phyloP scores from a whole-genome alignment of 2,329 filamentous ascomycete genomes.

The Exophiala sp. region DNA sequence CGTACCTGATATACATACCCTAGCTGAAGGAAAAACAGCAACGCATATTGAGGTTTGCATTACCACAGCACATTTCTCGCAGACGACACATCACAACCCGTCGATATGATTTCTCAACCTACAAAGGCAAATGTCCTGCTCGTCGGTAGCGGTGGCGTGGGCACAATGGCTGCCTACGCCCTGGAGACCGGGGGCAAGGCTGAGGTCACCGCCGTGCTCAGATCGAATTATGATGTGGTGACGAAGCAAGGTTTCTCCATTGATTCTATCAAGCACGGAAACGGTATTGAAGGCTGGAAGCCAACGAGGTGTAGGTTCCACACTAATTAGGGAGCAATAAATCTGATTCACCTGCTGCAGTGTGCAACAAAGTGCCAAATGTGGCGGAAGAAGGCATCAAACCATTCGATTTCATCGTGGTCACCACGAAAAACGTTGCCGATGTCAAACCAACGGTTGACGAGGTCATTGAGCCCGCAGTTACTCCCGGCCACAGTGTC shows the following conservation, averaged over 20 bases:
- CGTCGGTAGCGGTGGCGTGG: slow-evolving; percentile 56
- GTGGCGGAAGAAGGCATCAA: slow-evolving; percentile 29
- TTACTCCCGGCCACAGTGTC: slow-evolving; percentile 49
- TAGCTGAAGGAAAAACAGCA: not conserved
- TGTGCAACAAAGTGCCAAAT: slow-evolving; percentile 49
- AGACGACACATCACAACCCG: not conserved
- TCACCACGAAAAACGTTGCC: slow-evolving; percentile 57
- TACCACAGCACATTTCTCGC: not conserved
- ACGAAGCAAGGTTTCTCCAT: slow-evolving; percentile 50
- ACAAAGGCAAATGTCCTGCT: slow-evolving; percentile 46
- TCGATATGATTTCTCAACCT: slow-evolving; percentile 1
- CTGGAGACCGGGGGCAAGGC: slow-evolving; percentile 51
- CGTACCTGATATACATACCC: not conserved
- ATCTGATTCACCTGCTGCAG: slow-evolving; percentile 29
- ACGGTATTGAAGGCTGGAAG: slow-evolving; percentile 34
- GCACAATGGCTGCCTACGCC: slow-evolving; percentile 55
- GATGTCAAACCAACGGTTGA: slow-evolving; percentile 49
- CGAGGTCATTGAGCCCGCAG: slow-evolving; percentile 50
- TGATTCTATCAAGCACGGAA: slow-evolving; percentile 50
- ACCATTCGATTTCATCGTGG: slow-evolving; percentile 54
- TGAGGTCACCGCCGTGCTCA: slow-evolving; percentile 52
- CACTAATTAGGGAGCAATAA: not conserved
- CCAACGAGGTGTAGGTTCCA: slow-evolving; percentile 39
- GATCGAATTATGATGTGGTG: slow-evolving; percentile 55
- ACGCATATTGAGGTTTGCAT: not conserved